Evolutionary conservation across 192 early-diverging fungal species (phyloP).

Genomic region (Chytriomyces confervae): DNA sequence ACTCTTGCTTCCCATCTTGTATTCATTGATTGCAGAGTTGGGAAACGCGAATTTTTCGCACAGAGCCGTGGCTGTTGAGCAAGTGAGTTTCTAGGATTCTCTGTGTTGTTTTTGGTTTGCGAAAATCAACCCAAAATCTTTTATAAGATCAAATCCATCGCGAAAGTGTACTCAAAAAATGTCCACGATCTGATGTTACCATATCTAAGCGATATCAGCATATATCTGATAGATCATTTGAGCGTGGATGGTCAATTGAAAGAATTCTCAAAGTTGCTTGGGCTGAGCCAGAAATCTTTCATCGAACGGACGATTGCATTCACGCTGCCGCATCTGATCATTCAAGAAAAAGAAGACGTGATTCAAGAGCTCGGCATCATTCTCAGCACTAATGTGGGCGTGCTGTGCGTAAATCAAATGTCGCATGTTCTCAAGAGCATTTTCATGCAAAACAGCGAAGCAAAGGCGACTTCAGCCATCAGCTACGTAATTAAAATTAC

Average conservation of each 20-base stretch:
- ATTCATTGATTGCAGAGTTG: slow-evolving; percentile 28
- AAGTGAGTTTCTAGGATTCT: slow-evolving; percentile 17
- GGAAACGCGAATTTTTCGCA: slow-evolving; percentile 18
- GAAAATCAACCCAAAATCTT: not conserved
- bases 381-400: not conserved
- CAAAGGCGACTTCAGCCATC: not conserved
- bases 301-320: slow-evolving; percentile 35
- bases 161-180: slow-evolving; percentile 29
- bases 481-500: slow-evolving; percentile 20
- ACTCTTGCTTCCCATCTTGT: slow-evolving; percentile 29
- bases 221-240: slow-evolving; percentile 40
- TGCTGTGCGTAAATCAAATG: slow-evolving; percentile 41
- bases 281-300: slow-evolving; percentile 30
- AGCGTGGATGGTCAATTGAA: slow-evolving; percentile 15
- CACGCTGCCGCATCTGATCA: slow-evolving; percentile 43
- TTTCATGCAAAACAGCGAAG: slow-evolving; percentile 34
- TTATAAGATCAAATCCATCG: slow-evolving; percentile 18
- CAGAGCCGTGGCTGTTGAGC: slow-evolving; percentile 29
- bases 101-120: not conserved
- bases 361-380: slow-evolving; percentile 30
- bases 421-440: slow-evolving; percentile 37
- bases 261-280: slow-evolving; percentile 33
- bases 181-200: slow-evolving; percentile 33
- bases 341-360: slow-evolving; percentile 27
- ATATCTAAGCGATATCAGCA: slow-evolving; percentile 26